Evolutionary conservation across 2,329 filamentous ascomycete genomes (phyloP).

Genomic region (Lasiodiplodia sp.): DNA sequence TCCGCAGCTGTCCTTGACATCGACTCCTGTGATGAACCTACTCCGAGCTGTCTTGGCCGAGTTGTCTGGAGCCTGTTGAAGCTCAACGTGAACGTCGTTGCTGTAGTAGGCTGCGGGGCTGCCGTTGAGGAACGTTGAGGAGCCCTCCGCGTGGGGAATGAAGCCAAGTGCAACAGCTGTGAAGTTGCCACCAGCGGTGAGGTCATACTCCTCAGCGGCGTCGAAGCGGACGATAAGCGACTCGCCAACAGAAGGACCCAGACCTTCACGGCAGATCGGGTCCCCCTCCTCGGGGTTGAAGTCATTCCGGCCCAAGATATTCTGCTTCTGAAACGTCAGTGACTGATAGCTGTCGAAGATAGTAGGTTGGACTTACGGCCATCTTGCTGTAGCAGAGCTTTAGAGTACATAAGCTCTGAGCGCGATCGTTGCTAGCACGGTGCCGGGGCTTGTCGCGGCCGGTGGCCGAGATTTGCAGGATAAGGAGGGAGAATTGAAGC

Average conservation of each 20-base stretch:
- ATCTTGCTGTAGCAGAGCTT: no score
- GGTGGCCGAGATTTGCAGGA: no score
- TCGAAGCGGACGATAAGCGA: constrained; percentile 63
- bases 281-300: no score
- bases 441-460: no score
- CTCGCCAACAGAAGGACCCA: constrained; percentile 42
- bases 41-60: constrained; percentile 49
- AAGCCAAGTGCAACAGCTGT: constrained; percentile 63
- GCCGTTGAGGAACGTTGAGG: constrained; percentile 63
- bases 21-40: constrained; percentile 56
- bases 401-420: no score
- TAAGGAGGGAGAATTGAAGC: no score
- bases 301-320: no score
- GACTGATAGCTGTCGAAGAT: no score
- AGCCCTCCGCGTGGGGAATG: constrained; percentile 62
- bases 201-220: constrained; percentile 63
- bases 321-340: no score
- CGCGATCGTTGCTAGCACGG: no score
- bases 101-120: constrained; percentile 62
- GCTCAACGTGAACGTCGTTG: constrained; percentile 64
- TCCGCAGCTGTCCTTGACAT: constrained; percentile 62
- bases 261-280: no score
- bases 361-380: no score
- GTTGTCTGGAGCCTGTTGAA: constrained; percentile 65
- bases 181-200: constrained; percentile 60